Conservation (phyloP, 179 eudicot species). For the Silene coronaria region DNA sequence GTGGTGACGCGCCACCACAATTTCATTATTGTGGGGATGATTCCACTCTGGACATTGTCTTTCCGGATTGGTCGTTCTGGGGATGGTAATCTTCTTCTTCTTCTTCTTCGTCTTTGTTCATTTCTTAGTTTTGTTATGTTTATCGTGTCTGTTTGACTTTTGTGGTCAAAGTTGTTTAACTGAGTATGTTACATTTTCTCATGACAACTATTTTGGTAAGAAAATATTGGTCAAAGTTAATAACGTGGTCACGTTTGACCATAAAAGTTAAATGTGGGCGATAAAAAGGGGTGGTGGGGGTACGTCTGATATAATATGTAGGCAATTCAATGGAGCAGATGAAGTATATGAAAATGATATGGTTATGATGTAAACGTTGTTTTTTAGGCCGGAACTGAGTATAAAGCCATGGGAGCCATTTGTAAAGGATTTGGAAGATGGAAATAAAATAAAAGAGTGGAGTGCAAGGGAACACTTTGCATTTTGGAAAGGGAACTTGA, state of each 20-base stretch:
- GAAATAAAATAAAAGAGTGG: conserved; percentile 39
- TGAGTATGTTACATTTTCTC: too few relatives aligned
- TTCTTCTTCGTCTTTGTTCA: neutral
- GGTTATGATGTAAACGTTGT: neutral
- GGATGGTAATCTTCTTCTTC: conserved; percentile 41
- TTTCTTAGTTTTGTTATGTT: neutral
- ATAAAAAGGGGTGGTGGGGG: too few relatives aligned
- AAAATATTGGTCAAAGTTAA: neutral
- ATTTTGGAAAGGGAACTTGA: conserved; percentile 49
- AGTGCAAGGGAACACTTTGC: conserved; percentile 42
- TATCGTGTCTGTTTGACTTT: neutral
- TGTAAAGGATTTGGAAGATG: conserved; percentile 34
- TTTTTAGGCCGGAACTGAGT: conserved; percentile 44
- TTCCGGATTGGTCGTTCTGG: conserved; percentile 73
- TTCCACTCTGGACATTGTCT: conserved; percentile 38
- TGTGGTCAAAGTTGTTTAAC: neutral
- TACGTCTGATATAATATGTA: too few relatives aligned
- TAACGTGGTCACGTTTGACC: neutral
- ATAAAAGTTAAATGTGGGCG: neutral
- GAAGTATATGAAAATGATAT: neutral
- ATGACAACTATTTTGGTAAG: too few relatives aligned
- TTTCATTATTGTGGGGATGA: conserved; percentile 50
- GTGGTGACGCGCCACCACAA: conserved; percentile 35
- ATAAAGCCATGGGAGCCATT: conserved; percentile 47
- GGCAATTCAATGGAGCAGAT: too few relatives aligned